Evolutionary conservation across 352 stramenopile genomes (phyloP).

Genomic region (Phytophthora syringae): DNA sequence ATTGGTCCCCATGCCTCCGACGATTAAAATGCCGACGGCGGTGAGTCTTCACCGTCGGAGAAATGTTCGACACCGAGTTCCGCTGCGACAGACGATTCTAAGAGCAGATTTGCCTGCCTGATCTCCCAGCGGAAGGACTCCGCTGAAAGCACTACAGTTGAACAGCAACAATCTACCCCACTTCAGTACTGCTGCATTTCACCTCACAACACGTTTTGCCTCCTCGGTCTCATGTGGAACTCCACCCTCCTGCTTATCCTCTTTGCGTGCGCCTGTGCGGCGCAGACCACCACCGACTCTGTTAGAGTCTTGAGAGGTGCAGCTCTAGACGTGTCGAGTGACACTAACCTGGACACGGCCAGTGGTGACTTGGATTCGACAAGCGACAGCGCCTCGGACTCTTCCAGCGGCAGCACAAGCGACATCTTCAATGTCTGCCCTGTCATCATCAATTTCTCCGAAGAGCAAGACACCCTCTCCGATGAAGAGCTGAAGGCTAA

Average conservation of each 20-base stretch:
- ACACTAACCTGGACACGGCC: not conserved
- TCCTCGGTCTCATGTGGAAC: constrained; percentile 25
- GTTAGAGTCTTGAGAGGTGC: not conserved
- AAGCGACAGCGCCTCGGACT: not conserved
- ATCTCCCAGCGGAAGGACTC: not conserved
- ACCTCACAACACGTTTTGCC: constrained; percentile 17
- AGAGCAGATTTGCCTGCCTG: not conserved
- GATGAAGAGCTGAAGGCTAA: constrained; percentile 22
- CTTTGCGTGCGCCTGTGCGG: constrained; percentile 18
- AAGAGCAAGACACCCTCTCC: constrained; percentile 27
- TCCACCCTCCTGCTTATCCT: constrained; percentile 21
- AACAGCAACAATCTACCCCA: not conserved
- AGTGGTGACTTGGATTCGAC: not conserved
- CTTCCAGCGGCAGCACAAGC: constrained; percentile 9
- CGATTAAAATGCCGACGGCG: not conserved
- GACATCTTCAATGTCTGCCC: constrained; percentile 37
- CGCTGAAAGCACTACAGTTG: not conserved
- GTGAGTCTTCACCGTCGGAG: not conserved
- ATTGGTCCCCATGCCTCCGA: no score
- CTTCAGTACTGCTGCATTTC: not conserved
- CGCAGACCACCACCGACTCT: constrained; percentile 4
- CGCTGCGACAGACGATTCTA: not conserved
- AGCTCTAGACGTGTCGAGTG: not conserved
- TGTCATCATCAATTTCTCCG: constrained; percentile 21
- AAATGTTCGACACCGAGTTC: not conserved